Evolutionary conservation across 106 monocot genomes (phyloP).

Genomic region (Apostasia ramifera): DNA sequence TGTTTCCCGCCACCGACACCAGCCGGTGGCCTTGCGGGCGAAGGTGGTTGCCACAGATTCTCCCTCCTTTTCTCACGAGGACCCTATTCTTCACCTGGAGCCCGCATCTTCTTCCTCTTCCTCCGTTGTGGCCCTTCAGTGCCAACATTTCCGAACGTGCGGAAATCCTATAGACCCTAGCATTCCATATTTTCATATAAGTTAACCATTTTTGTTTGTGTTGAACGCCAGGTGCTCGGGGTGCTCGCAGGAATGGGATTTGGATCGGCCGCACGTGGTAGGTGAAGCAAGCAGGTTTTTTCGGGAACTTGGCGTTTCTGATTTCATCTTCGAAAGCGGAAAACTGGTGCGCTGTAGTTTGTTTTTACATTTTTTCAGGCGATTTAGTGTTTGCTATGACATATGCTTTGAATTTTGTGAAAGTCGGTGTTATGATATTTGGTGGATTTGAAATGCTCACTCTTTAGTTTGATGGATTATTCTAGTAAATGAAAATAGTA

Average conservation of each 20-base stretch:
- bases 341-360: slow-evolving; percentile 32
- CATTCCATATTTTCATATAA: not conserved
- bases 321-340: slow-evolving; percentile 72
- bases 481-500: too few species aligned
- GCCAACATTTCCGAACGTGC: slow-evolving; percentile 80
- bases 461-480: too few species aligned
- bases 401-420: too few species aligned
- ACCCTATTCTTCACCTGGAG: slow-evolving; percentile 5
- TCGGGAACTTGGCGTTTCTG: slow-evolving; percentile 48
- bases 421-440: too few species aligned
- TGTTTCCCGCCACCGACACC: slow-evolving; percentile 10
- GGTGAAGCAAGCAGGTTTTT: slow-evolving; percentile 58
- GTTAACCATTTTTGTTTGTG: not conserved
- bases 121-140: slow-evolving; percentile 36
- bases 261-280: slow-evolving; percentile 63
- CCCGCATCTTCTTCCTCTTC: slow-evolving; percentile 12
- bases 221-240: slow-evolving; percentile 62
- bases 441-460: too few species aligned
- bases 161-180: not conserved
- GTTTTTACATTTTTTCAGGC: too few species aligned
- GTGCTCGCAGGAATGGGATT: slow-evolving; percentile 72
- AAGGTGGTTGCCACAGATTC: slow-evolving; percentile 1
- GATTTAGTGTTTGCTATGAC: too few species aligned
- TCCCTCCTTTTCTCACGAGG: slow-evolving; percentile 6
- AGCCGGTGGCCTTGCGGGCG: not conserved